A percentile compares a stretch with the other conserved stretches of the same genome.
Evolutionary conservation across 352 stramenopile species (phyloP).

Genomic region (Phytophthora hybrid): DNA sequence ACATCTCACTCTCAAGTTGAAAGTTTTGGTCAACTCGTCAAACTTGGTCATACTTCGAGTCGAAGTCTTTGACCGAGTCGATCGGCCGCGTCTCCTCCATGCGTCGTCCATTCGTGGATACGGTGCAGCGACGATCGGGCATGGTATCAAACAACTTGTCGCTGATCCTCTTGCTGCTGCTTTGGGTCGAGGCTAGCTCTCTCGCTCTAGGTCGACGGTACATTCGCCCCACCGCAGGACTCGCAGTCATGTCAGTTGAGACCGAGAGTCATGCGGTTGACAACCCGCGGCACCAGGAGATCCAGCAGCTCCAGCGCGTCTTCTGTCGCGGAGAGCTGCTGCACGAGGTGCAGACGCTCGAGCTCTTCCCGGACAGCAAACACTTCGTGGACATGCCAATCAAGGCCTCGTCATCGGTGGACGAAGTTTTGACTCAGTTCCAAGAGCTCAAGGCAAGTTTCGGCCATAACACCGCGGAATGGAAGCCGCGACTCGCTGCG

Average conservation of each 20-base stretch:
- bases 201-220: conserved; percentile 26
- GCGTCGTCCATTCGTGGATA: not conserved
- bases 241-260: conserved; percentile 17
- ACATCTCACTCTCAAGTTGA: not conserved
- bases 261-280: conserved; percentile 6
- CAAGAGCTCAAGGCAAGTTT: conserved; percentile 23
- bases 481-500: conserved; percentile 41
- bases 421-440: conserved; percentile 46
- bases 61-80: conserved; percentile 10
- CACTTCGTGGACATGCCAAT: conserved; percentile 93
- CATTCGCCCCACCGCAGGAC: conserved; percentile 9
- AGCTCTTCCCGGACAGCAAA: conserved; percentile 88
- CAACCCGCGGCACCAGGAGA: conserved; percentile 20
- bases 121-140: conserved; percentile 1
- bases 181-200: conserved; percentile 14
- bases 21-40: not conserved
- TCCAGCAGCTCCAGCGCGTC: conserved; percentile 46
- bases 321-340: conserved; percentile 67
- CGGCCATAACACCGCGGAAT: conserved; percentile 11
- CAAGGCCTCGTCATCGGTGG: conserved; percentile 46
- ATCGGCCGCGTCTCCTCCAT: conserved; percentile 18
- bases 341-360: conserved; percentile 64
- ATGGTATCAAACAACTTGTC: conserved; percentile 27
- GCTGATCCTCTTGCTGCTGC: conserved; percentile 20
- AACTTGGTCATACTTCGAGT: not conserved